A percentile compares a stretch with the other conserved stretches of the same genome.
These are phyloP conservation scores for Raphanus raphanistrum DNA, from an alignment of 345 rosid genomes.

Conservation along the genomic window DNA sequence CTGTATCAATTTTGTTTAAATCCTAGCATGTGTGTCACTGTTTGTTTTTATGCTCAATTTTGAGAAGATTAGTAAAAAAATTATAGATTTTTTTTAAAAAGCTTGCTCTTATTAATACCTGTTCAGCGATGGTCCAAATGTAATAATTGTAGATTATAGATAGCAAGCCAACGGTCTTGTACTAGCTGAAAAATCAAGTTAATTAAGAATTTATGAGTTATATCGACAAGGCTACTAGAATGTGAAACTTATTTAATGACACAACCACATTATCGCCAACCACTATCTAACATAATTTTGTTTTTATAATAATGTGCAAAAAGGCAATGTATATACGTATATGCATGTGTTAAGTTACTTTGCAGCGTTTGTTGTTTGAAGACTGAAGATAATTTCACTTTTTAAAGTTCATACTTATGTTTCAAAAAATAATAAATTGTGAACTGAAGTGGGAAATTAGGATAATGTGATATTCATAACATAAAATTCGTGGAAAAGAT, in stretches of 20 bases:
- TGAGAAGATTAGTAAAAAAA: neutral
- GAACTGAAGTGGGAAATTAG: neutral
- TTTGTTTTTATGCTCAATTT: too few species aligned
- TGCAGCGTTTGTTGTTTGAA: neutral
- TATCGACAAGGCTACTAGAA: slow-evolving; percentile 23
- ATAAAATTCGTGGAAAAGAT: neutral
- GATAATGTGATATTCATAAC: neutral
- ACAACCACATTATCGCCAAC: slow-evolving; percentile 38
- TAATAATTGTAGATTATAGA: slow-evolving; percentile 4
- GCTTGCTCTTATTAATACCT: neutral
- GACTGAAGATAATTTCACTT: neutral
- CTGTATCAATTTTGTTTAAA: too few species aligned
- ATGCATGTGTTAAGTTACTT: neutral
- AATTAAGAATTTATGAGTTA: slow-evolving; percentile 9
- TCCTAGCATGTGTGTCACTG: too few species aligned
- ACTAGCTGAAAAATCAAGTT: neutral
- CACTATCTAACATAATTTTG: slow-evolving; percentile 21
- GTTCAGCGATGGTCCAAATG: slow-evolving; percentile 3
- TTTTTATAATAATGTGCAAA: slow-evolving; percentile 3
- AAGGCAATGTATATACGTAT: neutral
- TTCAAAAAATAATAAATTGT: neutral
- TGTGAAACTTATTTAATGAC: slow-evolving; percentile 29
- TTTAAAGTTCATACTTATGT: neutral
- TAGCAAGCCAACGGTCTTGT: neutral
- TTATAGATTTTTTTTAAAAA: neutral